phyloP scores from a whole-genome alignment of 2,329 filamentous ascomycete genomes.

The Cercospora brassicicola region DNA sequence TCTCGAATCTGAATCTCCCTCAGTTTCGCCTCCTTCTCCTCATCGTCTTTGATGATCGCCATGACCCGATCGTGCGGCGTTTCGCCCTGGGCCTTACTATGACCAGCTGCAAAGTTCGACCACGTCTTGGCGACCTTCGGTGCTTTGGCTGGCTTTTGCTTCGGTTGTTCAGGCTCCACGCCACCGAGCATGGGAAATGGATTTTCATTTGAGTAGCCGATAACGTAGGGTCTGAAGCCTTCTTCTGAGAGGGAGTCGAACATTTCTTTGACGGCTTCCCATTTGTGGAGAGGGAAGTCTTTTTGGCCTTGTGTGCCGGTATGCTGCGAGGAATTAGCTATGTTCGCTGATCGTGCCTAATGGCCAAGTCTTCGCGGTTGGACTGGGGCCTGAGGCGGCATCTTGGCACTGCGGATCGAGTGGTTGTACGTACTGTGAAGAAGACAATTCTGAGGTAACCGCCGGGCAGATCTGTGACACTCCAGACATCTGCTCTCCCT shows the following conservation, averaged over 20 bases:
- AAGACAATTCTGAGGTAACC: constrained; percentile 36
- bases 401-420: not conserved
- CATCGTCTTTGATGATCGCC: constrained; percentile 38
- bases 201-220: constrained; percentile 38
- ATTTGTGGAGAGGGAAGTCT: constrained; percentile 35
- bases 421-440: constrained; percentile 31
- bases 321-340: constrained; percentile 28
- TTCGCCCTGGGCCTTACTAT: constrained; percentile 23
- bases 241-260: constrained; percentile 35
- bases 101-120: constrained; percentile 32
- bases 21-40: constrained; percentile 35
- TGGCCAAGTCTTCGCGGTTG: not conserved
- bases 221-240: constrained; percentile 38
- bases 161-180: constrained; percentile 31
- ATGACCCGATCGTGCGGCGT: constrained; percentile 38
- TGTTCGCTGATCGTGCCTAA: no score
- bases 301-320: constrained; percentile 35
- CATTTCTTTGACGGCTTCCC: constrained; percentile 37
- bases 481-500: constrained; percentile 28
- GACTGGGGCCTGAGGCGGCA: not conserved
- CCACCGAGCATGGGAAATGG: constrained; percentile 40
- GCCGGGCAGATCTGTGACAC: constrained; percentile 31
- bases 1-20: constrained; percentile 29
- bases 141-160: constrained; percentile 28
- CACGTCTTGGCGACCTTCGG: constrained; percentile 33